phyloP scores from a whole-genome alignment of 1,284 basidiomycete species.

The Ustilago shanxiensis region DNA sequence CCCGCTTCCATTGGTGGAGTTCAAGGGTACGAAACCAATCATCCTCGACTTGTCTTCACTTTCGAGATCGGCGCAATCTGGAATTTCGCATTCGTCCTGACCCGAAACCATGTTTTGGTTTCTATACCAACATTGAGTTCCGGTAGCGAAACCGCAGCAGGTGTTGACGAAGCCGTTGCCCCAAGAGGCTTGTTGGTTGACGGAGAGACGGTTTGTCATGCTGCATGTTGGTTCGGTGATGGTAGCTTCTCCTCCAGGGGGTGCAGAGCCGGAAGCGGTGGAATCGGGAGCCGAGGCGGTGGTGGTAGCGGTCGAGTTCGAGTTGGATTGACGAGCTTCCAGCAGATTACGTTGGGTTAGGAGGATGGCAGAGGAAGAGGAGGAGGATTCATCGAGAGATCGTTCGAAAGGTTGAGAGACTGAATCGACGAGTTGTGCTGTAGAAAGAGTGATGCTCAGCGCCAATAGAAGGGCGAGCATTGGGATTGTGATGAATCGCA shows the following conservation, averaged over 20 bases:
- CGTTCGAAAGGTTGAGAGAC: conserved; percentile 34
- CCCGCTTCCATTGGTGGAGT: conserved; percentile 51
- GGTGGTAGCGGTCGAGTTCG: conserved; percentile 24
- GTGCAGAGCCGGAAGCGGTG: conserved; percentile 36
- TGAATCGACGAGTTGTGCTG: conserved; percentile 29
- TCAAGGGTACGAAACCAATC: conserved; percentile 54
- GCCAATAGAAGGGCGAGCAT: conserved; percentile 13
- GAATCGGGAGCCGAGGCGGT: conserved; percentile 25
- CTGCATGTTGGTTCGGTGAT: conserved; percentile 47
- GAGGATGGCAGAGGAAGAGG: conserved; percentile 15
- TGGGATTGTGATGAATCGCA: conserved; percentile 19
- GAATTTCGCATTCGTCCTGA: conserved; percentile 51
- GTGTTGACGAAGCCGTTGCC: conserved; percentile 55
- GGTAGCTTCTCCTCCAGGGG: conserved; percentile 47
- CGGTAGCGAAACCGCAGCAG: conserved; percentile 46
- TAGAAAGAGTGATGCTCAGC: background rate
- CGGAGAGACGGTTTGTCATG: conserved; percentile 46
- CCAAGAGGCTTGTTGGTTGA: conserved; percentile 62
- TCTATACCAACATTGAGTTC: conserved; percentile 53
- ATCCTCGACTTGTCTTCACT: conserved; percentile 44
- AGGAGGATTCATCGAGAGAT: conserved; percentile 19
- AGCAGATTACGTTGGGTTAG: conserved; percentile 27
- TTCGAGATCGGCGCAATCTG: conserved; percentile 43
- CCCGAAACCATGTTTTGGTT: conserved; percentile 27
- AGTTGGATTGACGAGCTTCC: conserved; percentile 39